These are phyloP conservation scores for Fusarium napiforme DNA, from an alignment of 2,329 filamentous ascomycete species.

Conservation along the genomic window DNA sequence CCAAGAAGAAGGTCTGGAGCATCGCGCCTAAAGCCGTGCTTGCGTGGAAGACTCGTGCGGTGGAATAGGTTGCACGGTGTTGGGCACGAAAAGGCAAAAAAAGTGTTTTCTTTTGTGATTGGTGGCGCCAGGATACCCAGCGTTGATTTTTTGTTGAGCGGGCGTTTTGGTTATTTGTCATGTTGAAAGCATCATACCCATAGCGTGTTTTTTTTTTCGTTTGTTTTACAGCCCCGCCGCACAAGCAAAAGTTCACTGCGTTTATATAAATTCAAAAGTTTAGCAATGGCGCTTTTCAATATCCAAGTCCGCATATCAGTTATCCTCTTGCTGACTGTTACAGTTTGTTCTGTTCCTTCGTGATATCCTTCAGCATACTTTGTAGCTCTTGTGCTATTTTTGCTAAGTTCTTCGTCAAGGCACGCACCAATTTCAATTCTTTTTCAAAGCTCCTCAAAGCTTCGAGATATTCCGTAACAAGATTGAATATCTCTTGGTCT, in stretches of 20 bases:
- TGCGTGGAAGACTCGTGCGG: conserved; percentile 2
- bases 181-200: not conserved
- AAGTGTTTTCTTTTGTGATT: not conserved
- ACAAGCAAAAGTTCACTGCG: not conserved
- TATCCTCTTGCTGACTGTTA: not conserved
- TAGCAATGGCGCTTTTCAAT: not conserved
- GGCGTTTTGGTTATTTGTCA: not conserved
- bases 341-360: not conserved
- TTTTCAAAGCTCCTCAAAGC: too few relatives aligned
- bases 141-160: not conserved
- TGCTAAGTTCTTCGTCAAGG: rapidly evolving
- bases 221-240: not conserved
- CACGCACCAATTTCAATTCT: rapidly evolving
- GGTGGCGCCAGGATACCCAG: not conserved
- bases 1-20: conserved; percentile 15
- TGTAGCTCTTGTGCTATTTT: not conserved
- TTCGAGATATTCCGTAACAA: not conserved
- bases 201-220: not conserved
- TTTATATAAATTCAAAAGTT: not conserved
- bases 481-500: not conserved
- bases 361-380: not conserved
- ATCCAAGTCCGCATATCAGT: not conserved
- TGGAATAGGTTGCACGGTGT: not conserved
- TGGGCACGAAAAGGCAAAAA: conserved; percentile 59
- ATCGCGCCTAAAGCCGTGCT: not conserved